phyloP scores from a whole-genome alignment of 495 filamentous ascomycete species.

The Lindgomyces ingoldianus region DNA sequence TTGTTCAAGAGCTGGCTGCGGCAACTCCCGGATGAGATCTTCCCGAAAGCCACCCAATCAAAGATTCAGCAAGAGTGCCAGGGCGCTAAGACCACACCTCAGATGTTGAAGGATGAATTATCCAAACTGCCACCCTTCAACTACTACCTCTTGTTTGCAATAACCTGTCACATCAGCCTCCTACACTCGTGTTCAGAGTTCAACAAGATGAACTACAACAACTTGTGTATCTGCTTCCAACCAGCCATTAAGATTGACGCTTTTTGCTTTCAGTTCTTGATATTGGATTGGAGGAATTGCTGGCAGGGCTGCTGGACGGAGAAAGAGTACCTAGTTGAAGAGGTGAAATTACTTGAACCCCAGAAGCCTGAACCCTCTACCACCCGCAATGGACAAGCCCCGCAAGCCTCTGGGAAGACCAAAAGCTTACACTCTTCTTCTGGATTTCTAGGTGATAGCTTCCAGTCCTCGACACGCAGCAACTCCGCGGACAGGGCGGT shows the following conservation, averaged over 20 bases:
- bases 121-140: constrained; percentile 88
- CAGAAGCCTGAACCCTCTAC: neutral
- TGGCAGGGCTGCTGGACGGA: constrained; percentile 97
- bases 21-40: constrained; percentile 87
- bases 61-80: constrained; percentile 72
- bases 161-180: constrained; percentile 88
- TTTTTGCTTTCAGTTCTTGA: constrained; percentile 87
- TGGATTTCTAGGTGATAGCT: constrained; percentile 23
- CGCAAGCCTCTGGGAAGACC: constrained; percentile 8
- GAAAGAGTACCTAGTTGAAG: constrained; percentile 70
- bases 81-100: constrained; percentile 73
- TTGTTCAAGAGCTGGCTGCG: constrained; percentile 92
- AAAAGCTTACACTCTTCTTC: constrained; percentile 26
- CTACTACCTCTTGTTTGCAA: constrained; percentile 94
- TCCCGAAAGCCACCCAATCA: constrained; percentile 76
- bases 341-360: constrained; percentile 45
- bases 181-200: constrained; percentile 80
- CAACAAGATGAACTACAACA: constrained; percentile 94
- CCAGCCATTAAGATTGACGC: constrained; percentile 89
- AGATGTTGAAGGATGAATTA: constrained; percentile 82
- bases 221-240: constrained; percentile 92
- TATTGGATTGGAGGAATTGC: constrained; percentile 89
- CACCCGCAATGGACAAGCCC: constrained; percentile 16
- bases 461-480: constrained; percentile 22
- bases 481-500: constrained; percentile 17